phyloP scores from a whole-genome alignment of 768 basidiomycete genomes.

The Naematelia encephala region DNA sequence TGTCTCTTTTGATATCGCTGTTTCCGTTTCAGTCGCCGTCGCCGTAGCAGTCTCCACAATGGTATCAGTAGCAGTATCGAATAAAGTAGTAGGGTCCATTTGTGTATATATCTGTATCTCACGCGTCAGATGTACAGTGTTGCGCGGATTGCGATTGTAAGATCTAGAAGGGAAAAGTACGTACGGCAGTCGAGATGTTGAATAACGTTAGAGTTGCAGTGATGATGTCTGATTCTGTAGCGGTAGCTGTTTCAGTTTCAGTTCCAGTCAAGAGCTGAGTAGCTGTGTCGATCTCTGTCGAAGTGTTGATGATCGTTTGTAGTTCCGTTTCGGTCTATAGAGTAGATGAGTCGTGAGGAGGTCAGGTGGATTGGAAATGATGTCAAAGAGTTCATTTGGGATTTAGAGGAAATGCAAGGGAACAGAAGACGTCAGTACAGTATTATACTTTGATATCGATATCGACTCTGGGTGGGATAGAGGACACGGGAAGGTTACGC shows the following conservation, averaged over 20 bases:
- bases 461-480: too few species aligned
- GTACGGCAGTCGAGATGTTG: background rate
- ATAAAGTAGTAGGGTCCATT: slow-evolving; percentile 3
- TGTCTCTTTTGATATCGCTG: background rate
- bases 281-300: slow-evolving; percentile 4
- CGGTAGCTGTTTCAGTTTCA: slow-evolving; percentile 1
- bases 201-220: background rate
- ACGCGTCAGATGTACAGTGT: background rate
- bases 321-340: slow-evolving; percentile 12
- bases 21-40: background rate
- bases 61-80: slow-evolving; percentile 1
- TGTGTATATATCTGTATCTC: background rate
- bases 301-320: background rate
- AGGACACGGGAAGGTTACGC: background rate
- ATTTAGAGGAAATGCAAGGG: background rate
- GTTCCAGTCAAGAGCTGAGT: slow-evolving; percentile 7
- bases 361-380: background rate
- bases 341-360: background rate
- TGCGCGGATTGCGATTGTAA: too few species aligned
- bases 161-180: background rate
- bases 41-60: slow-evolving; percentile 3
- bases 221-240: background rate
- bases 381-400: background rate
- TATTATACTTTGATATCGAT: background rate
- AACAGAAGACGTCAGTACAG: background rate